A percentile compares a stretch with the other conserved stretches of the same genome.
phyloP scores from a whole-genome alignment of 169 alveolate genomes.

The Theileria parva region DNA sequence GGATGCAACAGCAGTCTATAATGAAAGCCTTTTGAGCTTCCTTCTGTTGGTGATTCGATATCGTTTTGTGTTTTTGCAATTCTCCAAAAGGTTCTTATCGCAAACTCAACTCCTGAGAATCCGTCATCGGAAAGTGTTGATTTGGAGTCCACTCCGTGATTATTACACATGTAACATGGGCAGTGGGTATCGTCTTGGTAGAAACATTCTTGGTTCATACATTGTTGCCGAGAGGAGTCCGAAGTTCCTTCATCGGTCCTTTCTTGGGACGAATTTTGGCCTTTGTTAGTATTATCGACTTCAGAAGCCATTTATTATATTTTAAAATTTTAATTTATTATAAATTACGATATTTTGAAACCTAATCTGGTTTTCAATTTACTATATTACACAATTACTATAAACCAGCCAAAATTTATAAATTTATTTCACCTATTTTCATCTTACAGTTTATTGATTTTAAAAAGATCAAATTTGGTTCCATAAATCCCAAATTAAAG shows the following conservation, averaged over 20 bases:
- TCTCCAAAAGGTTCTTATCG: slow-evolving; percentile 87
- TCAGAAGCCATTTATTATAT: slow-evolving; percentile 5
- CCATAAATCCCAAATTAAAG: no score
- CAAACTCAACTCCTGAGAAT: slow-evolving; percentile 77
- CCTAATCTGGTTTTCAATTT: slow-evolving; percentile 4
- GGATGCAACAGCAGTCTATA: slow-evolving; percentile 86
- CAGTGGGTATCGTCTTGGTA: slow-evolving; percentile 63
- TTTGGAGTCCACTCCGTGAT: slow-evolving; percentile 50
- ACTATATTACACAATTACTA: not conserved
- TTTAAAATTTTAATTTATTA: not conserved
- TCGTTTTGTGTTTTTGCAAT: slow-evolving; percentile 87
- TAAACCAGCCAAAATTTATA: not conserved
- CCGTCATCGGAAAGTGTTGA: slow-evolving; percentile 49
- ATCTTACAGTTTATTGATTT: not conserved
- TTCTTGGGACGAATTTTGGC: not conserved
- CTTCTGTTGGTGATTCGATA: slow-evolving; percentile 86
- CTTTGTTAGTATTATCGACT: not conserved
- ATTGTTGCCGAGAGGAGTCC: slow-evolving; percentile 31
- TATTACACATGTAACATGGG: slow-evolving; percentile 67
- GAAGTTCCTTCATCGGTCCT: slow-evolving; percentile 36
- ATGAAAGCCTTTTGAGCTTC: slow-evolving; percentile 85
- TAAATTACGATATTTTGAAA: not conserved
- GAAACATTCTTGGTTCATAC: slow-evolving; percentile 29
- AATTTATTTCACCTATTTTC: slow-evolving; percentile 2
- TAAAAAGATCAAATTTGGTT: no score